Conservation (phyloP, 139 green algal species). For the Edaphochlamys debaryana region DNA sequence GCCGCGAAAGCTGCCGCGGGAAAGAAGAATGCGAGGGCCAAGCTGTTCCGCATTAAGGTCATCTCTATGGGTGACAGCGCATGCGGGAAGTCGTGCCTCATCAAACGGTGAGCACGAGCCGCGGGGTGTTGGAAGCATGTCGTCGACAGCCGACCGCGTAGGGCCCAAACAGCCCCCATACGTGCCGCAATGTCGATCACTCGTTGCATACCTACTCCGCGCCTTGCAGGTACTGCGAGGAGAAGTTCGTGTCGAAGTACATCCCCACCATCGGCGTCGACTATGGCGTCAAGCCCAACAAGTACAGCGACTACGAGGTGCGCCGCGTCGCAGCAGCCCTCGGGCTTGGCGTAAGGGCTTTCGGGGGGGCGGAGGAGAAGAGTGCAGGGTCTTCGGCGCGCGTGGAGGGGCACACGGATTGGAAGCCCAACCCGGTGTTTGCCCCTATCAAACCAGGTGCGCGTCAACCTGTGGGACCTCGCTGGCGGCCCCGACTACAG, state of each 20-base stretch:
- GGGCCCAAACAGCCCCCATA: background rate
- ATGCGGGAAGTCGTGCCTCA: conserved; percentile 78
- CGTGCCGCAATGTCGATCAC: background rate
- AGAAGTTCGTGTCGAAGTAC: conserved; percentile 77
- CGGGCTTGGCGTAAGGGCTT: no score
- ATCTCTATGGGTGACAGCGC: conserved; percentile 72
- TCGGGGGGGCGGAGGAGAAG: no score
- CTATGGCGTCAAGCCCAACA: conserved; percentile 76
- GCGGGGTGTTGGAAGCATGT: background rate
- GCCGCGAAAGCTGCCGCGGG: conserved; percentile 52
- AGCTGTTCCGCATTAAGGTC: conserved; percentile 68
- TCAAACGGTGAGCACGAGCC: conserved; percentile 63
- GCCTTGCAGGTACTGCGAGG: conserved; percentile 72
- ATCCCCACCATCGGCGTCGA: conserved; percentile 80
- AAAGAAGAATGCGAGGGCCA: conserved; percentile 36
- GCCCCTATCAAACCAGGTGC: no score
- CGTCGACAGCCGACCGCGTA: no score
- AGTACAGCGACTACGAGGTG: conserved; percentile 66
- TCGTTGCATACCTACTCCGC: no score
- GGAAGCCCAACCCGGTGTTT: no score
- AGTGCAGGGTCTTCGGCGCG: no score
- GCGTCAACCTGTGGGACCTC: conserved; percentile 77
- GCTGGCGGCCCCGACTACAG: conserved; percentile 64
- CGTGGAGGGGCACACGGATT: no score
- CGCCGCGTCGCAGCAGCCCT: background rate